Conservation (phyloP, 2,329 filamentous ascomycete species). For the Apiospora malaysiana region DNA sequence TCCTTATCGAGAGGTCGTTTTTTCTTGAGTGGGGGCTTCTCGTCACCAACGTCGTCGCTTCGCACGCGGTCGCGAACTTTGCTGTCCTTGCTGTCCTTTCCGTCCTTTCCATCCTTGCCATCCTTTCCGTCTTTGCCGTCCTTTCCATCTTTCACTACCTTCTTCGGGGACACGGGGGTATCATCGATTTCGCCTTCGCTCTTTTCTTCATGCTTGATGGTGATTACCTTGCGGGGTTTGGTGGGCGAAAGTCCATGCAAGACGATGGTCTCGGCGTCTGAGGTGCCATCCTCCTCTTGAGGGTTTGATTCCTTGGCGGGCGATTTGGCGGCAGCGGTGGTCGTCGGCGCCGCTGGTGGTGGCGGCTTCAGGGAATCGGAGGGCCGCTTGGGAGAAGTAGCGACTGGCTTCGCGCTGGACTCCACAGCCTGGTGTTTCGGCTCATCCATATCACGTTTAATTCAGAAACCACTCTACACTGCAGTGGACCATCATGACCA, state of each 20-base stretch:
- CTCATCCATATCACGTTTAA: constrained; percentile 71
- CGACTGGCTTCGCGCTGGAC: constrained; percentile 64
- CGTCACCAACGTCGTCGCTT: constrained; percentile 42
- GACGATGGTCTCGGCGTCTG: constrained; percentile 76
- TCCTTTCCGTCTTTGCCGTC: constrained; percentile 31
- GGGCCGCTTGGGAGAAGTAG: constrained; percentile 43
- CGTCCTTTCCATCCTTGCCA: constrained; percentile 27
- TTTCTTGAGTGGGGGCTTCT: constrained; percentile 51
- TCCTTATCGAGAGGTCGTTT: constrained; percentile 56
- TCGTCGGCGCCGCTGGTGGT: constrained; percentile 1
- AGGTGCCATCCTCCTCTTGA: constrained; percentile 58
- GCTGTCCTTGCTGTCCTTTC: constrained; percentile 24
- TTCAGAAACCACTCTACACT: constrained; percentile 51
- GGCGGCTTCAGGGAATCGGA: constrained; percentile 15
- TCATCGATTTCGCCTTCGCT: constrained; percentile 60
- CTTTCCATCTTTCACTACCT: constrained; percentile 43
- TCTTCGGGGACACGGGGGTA: constrained; percentile 39
- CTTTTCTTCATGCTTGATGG: constrained; percentile 69
- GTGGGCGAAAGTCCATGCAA: constrained; percentile 68
- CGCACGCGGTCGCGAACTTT: constrained; percentile 29
- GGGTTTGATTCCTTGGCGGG: constrained; percentile 31
- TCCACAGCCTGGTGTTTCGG: constrained; percentile 64
- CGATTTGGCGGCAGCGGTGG: constrained; percentile 33
- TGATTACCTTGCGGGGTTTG: constrained; percentile 67
- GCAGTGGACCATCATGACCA: constrained; percentile 66